A percentile compares a stretch with the other conserved stretches of the same genome.
Conservation (phyloP, 2,329 filamentous ascomycete genomes). For the Myriosclerotinia curreyana region DNA sequence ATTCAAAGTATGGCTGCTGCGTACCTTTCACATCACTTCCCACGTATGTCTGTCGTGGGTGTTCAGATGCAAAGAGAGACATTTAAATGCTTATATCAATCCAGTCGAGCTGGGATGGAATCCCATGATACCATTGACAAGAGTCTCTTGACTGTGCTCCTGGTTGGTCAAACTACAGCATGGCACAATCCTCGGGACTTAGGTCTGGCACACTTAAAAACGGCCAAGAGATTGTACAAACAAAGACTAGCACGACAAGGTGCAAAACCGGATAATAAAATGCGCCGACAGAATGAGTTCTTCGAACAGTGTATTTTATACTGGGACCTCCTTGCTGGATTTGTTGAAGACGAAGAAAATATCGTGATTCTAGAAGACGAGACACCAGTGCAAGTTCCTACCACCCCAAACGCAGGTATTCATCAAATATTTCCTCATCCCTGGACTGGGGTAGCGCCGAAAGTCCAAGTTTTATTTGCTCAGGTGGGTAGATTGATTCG, state of each 20-base stretch:
- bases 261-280: constrained; percentile 20
- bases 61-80: constrained; percentile 47
- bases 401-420: constrained; percentile 16
- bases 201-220: constrained; percentile 42
- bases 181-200: constrained; percentile 58
- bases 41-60: constrained; percentile 49
- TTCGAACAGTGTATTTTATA: constrained; percentile 39
- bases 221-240: constrained; percentile 34
- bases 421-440: constrained; percentile 36
- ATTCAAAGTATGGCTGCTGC: constrained; percentile 64
- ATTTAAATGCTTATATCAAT: constrained; percentile 42
- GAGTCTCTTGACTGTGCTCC: constrained; percentile 54
- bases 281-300: constrained; percentile 35
- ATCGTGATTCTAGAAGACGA: constrained; percentile 8
- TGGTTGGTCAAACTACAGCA: constrained; percentile 57
- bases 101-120: constrained; percentile 49
- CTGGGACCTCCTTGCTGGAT: constrained; percentile 37
- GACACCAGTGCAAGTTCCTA: not conserved
- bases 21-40: constrained; percentile 56
- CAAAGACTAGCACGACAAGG: constrained; percentile 31
- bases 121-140: constrained; percentile 50
- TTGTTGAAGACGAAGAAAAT: constrained; percentile 34
- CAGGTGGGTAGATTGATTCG: constrained; percentile 36
- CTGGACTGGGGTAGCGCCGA: constrained; percentile 36
- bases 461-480: constrained; percentile 33